Evolutionary conservation across 1,284 basidiomycete species (phyloP), one percentile per base, ranked within the genome.

Genomic region (Rhodotorula sp.): DNA sequence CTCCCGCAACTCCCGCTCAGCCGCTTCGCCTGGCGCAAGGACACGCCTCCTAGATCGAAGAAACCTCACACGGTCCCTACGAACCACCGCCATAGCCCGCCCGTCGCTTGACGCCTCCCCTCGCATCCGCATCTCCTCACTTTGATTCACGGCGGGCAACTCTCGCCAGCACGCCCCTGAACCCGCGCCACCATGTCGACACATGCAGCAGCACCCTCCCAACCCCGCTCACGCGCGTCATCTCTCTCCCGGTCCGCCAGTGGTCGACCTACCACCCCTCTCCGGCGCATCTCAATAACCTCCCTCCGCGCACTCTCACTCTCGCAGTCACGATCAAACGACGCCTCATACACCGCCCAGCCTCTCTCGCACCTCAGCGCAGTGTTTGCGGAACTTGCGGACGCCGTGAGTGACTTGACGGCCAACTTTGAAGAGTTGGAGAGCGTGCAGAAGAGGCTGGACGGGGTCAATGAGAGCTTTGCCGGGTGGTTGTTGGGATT

Each of bases 391-490:
- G 80, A 81, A 58, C 77, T 82, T 10, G 75, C 78, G 11, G 78
- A 81, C 50, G 77, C 79, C 58, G 73, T 80, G 10, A 60, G 68
- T 13, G 77, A 78, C 55, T 70, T 82, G 53, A 75, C 78, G 30
- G 73, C 71, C 64, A 81, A 81, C 64, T 54, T 79, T 13, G 76
- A 79, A 31, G 71, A 70, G 34, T 59, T 81, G 28, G 72, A 75
- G 30, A 68, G 65, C 13, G 78, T 81, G 52, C 73, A 78, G 57
- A 63, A 75, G 10, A 72, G 76, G 30, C 67, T 82, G n/a, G 73
- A 75, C 28, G 76, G 75, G 55, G 81, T 80, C 72, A 80, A 81
- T 72, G 78, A 81, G 63, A 77, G 76, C 56, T 81, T 82, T 56
- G 79, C 77, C 22, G 77, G 76, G 58, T 81, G 78, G 57, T 66